Evolutionary conservation across 176 grass and related monocot genomes (phyloP).

Genomic region (Carex myosuroides): DNA sequence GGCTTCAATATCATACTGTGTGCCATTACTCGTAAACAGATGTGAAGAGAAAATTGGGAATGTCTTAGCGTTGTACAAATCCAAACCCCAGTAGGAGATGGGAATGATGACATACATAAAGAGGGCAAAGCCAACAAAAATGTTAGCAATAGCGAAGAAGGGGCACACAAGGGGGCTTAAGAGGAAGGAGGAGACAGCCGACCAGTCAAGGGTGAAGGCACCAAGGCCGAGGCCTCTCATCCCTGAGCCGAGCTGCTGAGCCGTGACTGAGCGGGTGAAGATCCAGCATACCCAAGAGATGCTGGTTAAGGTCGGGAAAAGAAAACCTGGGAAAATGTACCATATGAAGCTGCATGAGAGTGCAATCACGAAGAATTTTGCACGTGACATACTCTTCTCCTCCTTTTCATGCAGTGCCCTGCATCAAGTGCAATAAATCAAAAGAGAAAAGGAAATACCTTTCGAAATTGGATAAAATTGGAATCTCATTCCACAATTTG

Average conservation of each 20-base stretch:
- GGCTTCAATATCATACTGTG: constrained; percentile 46
- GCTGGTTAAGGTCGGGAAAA: constrained; percentile 48
- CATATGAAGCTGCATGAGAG: constrained; percentile 70
- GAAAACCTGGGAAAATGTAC: constrained; percentile 70
- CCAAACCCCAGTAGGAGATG: constrained; percentile 44
- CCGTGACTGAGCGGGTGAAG: constrained; percentile 59
- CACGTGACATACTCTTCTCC: constrained; percentile 42
- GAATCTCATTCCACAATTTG: not conserved
- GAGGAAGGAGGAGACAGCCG: constrained; percentile 55
- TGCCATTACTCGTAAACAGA: constrained; percentile 39
- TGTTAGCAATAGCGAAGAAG: constrained; percentile 73
- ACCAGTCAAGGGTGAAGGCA: constrained; percentile 77
- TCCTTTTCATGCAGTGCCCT: constrained; percentile 85
- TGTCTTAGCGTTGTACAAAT: constrained; percentile 52
- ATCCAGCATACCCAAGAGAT: constrained; percentile 95
- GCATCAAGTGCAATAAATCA: not conserved
- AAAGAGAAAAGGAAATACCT: not conserved
- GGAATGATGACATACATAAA: constrained; percentile 59
- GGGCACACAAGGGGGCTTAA: constrained; percentile 57
- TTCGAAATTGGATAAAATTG: not conserved
- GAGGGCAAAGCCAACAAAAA: constrained; percentile 45
- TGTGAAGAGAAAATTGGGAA: constrained; percentile 73
- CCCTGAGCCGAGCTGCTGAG: constrained; percentile 83
- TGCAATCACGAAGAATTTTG: constrained; percentile 86
- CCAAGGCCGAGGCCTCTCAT: constrained; percentile 60